Evolutionary conservation across 2,329 filamentous ascomycete genomes (phyloP).

Genomic region (Hymenoscyphus scutula): DNA sequence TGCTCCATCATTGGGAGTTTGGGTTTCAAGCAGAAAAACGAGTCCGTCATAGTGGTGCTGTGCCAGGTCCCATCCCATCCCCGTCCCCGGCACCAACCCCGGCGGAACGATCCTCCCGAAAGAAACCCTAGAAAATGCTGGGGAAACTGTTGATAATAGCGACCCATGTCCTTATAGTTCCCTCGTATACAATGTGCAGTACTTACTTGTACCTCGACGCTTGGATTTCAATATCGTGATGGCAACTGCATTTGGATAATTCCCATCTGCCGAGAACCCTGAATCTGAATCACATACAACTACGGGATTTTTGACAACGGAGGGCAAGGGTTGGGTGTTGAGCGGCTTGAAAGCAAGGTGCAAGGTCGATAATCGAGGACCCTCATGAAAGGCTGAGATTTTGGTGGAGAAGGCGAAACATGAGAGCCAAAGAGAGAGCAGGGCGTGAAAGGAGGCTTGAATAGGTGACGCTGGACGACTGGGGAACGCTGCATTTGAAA

Average conservation of each 20-base stretch:
- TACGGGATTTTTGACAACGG: background rate
- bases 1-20: background rate
- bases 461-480: background rate
- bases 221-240: background rate
- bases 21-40: background rate
- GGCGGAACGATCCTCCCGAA: constrained; percentile 1
- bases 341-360: background rate
- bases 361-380: background rate
- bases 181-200: background rate
- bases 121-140: background rate
- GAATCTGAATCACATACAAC: background rate
- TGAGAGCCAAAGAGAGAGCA: no score
- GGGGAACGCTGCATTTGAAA: background rate
- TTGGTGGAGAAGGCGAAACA: background rate
- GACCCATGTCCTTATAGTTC: background rate
- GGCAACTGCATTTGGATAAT: background rate
- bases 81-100: background rate
- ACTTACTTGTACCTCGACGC: no score
- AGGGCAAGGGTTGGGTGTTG: background rate
- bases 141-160: background rate
- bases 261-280: constrained; percentile 1
- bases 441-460: background rate
- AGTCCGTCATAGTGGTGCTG: background rate
- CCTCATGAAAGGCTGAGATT: background rate
- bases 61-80: background rate